phyloP scores from a whole-genome alignment of 768 basidiomycete genomes.

The Lenzites betulinus region DNA sequence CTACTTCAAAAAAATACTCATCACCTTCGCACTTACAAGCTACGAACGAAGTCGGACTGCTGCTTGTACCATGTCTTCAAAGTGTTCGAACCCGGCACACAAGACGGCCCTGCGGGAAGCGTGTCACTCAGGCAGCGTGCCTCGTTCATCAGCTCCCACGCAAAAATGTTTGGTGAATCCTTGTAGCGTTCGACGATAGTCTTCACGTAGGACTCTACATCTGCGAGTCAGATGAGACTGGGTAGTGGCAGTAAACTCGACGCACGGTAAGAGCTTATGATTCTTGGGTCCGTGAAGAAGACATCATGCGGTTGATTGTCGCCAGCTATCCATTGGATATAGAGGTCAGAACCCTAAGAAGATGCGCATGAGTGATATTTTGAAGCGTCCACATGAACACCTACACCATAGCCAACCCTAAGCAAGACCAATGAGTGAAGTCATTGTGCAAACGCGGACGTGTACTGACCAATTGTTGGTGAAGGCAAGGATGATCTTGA shows the following conservation, averaged over 20 bases:
- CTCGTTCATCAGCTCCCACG: slow-evolving; percentile 52
- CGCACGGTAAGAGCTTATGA: slow-evolving; percentile 34
- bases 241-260: not conserved
- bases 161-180: slow-evolving; percentile 32
- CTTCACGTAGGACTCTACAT: slow-evolving; percentile 33
- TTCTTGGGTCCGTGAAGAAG: slow-evolving; percentile 34
- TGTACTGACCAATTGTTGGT: slow-evolving; percentile 54
- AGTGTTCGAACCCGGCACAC: slow-evolving; percentile 48
- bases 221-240: not conserved
- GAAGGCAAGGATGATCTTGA: slow-evolving; percentile 54
- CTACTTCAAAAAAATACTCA: no score
- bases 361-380: not conserved
- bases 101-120: slow-evolving; percentile 49
- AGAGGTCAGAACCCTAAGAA: slow-evolving; percentile 38
- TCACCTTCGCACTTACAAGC: slow-evolving; percentile 40
- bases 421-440: not conserved
- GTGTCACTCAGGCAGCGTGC: slow-evolving; percentile 54
- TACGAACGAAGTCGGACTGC: slow-evolving; percentile 52
- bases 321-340: slow-evolving; percentile 33
- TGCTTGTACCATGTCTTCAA: slow-evolving; percentile 53
- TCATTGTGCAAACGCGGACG: not conserved
- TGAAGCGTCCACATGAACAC: slow-evolving; percentile 5
- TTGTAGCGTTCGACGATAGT: slow-evolving; percentile 36
- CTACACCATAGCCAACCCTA: slow-evolving; percentile 60
- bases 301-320: slow-evolving; percentile 30